A percentile compares a stretch with the other conserved stretches of the same genome.
These are phyloP conservation scores for Sugiyamaella boreocaroliniensis DNA, from an alignment of 805 yeast species.

Conservation along the genomic window DNA sequence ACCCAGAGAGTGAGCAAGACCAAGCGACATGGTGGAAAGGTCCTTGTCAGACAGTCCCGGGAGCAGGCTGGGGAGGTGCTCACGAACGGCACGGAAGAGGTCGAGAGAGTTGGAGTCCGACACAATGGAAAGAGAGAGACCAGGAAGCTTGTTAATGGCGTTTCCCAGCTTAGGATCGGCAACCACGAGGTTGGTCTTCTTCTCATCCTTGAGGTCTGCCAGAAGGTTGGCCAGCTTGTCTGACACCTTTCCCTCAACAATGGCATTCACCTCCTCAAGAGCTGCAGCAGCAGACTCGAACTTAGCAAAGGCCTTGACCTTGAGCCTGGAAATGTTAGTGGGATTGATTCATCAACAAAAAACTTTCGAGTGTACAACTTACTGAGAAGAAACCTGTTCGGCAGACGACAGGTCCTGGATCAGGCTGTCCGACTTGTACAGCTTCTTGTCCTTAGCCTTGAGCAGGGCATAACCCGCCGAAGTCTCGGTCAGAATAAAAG, in stretches of 20 bases:
- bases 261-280: conserved; percentile 86
- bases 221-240: conserved; percentile 71
- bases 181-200: conserved; percentile 81
- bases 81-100: conserved; percentile 90
- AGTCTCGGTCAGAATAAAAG: conserved; percentile 78
- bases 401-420: conserved; percentile 73
- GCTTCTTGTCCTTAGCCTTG: conserved; percentile 96
- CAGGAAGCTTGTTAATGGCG: conserved; percentile 84
- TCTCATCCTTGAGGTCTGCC: conserved; percentile 34
- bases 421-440: conserved; percentile 74
- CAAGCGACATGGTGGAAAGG: conserved; percentile 89
- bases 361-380: background rate
- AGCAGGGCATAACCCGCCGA: conserved; percentile 98
- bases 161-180: conserved; percentile 95
- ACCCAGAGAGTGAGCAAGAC: conserved; percentile 97
- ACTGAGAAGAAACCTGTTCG: conserved; percentile 75
- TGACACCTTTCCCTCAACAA: conserved; percentile 90
- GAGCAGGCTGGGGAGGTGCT: conserved; percentile 84
- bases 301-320: conserved; percentile 92
- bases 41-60: conserved; percentile 88
- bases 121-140: conserved; percentile 77
- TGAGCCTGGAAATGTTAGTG: conserved; percentile 34
- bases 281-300: conserved; percentile 93
- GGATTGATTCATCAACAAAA: conserved; percentile 24
- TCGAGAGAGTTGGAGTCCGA: conserved; percentile 94